Base-by-base conservation (phyloP, 768 basidiomycete species). In the Mycena polygramma region DNA sequence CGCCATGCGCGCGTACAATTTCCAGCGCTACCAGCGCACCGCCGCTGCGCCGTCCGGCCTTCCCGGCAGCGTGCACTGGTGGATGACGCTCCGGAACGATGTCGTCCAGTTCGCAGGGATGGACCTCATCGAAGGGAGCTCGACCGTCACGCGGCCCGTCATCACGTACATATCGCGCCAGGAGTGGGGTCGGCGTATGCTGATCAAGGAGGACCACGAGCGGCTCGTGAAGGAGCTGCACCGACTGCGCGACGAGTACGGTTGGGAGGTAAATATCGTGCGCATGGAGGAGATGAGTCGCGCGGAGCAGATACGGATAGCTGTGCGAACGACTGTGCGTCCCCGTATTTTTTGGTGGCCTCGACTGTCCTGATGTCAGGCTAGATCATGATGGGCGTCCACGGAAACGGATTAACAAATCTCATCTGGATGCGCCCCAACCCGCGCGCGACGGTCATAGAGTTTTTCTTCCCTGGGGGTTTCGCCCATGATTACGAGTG, bases 161-260 rank as follows among this genome's bases (percentile, higher is more conserved):
- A 95, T 98, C 81, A 97, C 96, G 14, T 98, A 98, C 75, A 88
- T 98, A 69, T 94, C 92, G 11, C 87, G 96, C 7, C 96, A 98
- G 77, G 89, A 86, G 3, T 98, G 96, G 96, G 92, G 90, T 19
- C 83, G 96, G 52, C 86, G 96, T 24, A 97, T 92, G 91, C 79
- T 98, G 64, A 87, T 88, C 39, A 86, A 84, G 37, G 88, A 88
- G 65, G 87, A 96, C 76, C 95, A 98, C 78, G 91, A 95, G 5
- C 86, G 82, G 60, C 87, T 98, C 11, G 95, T 98, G 1, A 74
- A 82, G 66, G 94, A 92, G 77, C 80, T 98, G 22, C 83, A 90
- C 74, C 88, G 87, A 71, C 82, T 97, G 55, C 85, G 90, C 30
- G 90, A 92, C 66, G 74, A 82, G 59, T 86, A 95, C 73, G 94